phyloP scores from a whole-genome alignment of 306 rosid genomes.

The Pyrus betulifolia region DNA sequence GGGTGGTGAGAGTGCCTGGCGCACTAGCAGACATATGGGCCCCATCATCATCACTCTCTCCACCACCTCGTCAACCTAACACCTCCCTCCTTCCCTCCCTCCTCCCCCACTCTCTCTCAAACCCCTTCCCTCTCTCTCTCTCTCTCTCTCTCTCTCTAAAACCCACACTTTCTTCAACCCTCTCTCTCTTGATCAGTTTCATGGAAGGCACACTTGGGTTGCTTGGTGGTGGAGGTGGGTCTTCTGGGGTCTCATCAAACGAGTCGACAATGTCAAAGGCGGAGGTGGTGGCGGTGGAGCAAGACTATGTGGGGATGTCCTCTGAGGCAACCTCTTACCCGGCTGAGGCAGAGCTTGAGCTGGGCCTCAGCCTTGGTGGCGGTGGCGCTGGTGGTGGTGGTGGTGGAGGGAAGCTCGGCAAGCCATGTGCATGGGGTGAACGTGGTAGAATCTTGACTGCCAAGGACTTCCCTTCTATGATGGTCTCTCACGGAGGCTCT shows the following conservation, averaged over 20 bases:
- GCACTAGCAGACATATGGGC: constrained; percentile 55
- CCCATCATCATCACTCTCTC: constrained; percentile 50
- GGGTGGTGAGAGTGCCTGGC: constrained; percentile 31
- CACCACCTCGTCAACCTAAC: constrained; percentile 24
- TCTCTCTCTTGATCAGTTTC: neutral
- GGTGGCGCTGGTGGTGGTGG: constrained; percentile 22
- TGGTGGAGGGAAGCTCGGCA: constrained; percentile 23
- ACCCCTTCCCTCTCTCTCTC: neutral
- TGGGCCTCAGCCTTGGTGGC: constrained; percentile 38
- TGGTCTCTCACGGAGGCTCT: constrained; percentile 24
- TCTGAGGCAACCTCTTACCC: constrained; percentile 38
- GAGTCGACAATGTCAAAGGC: constrained; percentile 28
- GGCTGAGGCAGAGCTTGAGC: constrained; percentile 49
- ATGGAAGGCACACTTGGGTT: constrained; percentile 39
- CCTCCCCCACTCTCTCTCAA: neutral
- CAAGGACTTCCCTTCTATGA: constrained; percentile 49
- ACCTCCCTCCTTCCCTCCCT: neutral
- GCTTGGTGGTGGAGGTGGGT: constrained; percentile 24
- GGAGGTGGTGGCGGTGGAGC: constrained; percentile 14
- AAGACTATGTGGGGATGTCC: constrained; percentile 30
- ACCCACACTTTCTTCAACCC: neutral
- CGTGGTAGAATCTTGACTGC: constrained; percentile 60
- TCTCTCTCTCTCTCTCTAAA: neutral
- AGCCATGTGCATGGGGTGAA: constrained; percentile 38
- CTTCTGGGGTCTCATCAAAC: constrained; percentile 33